These are phyloP conservation scores for Zasmidium citrigriseum DNA, from an alignment of 2,329 filamentous ascomycete genomes.

Conservation along the genomic window DNA sequence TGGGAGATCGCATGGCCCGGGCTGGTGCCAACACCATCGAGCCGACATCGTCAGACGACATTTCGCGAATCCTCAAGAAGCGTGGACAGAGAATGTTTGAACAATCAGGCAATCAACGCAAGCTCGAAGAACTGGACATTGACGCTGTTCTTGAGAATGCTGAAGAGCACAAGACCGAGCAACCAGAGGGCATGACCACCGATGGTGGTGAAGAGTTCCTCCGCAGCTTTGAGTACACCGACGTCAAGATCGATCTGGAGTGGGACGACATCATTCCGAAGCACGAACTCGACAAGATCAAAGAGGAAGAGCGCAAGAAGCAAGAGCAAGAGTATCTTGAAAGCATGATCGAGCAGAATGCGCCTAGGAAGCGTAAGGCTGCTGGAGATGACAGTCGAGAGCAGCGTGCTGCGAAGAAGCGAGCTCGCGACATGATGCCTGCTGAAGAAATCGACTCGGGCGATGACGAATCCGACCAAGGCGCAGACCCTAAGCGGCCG, in stretches of 20 bases:
- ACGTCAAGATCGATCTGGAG: slow-evolving; percentile 93
- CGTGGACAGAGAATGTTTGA: slow-evolving; percentile 99
- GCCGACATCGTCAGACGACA: slow-evolving; percentile 89
- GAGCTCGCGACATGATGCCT: slow-evolving; percentile 60
- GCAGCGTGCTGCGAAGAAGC: slow-evolving; percentile 69
- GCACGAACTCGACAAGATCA: slow-evolving; percentile 85
- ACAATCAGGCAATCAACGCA: slow-evolving; percentile 93
- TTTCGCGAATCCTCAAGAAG: slow-evolving; percentile 93
- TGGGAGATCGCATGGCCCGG: slow-evolving; percentile 75
- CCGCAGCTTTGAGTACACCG: slow-evolving; percentile 84
- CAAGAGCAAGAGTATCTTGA: slow-evolving; percentile 81
- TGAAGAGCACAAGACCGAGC: slow-evolving; percentile 94
- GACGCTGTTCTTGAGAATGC: slow-evolving; percentile 96
- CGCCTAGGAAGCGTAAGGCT: slow-evolving; percentile 71
- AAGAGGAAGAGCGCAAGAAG: slow-evolving; percentile 82
- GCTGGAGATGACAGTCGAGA: slow-evolving; percentile 66
- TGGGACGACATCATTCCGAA: slow-evolving; percentile 99
- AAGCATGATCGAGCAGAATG: slow-evolving; percentile 79
- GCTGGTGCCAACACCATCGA: slow-evolving; percentile 64
- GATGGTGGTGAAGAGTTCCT: slow-evolving; percentile 97
- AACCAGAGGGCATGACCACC: slow-evolving; percentile 89
- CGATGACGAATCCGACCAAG: slow-evolving; percentile 52
- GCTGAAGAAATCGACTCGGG: slow-evolving; percentile 60
- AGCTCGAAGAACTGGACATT: slow-evolving; percentile 95
- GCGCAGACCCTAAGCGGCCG: slow-evolving; percentile 80